Conservation (phyloP, 768 basidiomycete genomes). For the Lactarius tabidus region DNA sequence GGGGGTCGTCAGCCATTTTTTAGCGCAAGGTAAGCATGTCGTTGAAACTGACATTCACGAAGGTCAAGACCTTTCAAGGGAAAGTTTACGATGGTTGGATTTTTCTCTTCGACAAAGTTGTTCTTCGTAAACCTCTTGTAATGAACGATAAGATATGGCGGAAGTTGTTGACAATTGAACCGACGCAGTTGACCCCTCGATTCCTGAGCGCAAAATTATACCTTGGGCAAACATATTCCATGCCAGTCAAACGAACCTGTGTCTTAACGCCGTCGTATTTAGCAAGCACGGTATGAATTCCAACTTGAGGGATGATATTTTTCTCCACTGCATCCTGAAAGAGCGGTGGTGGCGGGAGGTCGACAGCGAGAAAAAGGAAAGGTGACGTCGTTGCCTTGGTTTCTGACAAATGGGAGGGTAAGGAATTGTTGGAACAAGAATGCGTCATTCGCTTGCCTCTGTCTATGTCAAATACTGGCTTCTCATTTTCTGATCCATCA, state of each 20-base stretch:
- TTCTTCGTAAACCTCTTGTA: slow-evolving; percentile 98
- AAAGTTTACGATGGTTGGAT: slow-evolving; percentile 98
- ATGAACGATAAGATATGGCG: slow-evolving; percentile 89
- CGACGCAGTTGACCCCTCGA: slow-evolving; percentile 77
- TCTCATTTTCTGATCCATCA: slow-evolving; percentile 68
- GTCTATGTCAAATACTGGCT: slow-evolving; percentile 91
- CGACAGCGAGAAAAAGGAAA: slow-evolving; percentile 93
- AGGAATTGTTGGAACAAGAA: neutral
- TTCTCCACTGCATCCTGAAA: slow-evolving; percentile 96
- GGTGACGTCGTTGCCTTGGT: slow-evolving; percentile 83
- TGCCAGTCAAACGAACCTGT: slow-evolving; percentile 52
- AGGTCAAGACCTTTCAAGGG: slow-evolving; percentile 92
- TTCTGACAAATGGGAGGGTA: slow-evolving; percentile 45
- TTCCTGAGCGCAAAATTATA: slow-evolving; percentile 49
- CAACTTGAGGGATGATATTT: slow-evolving; percentile 98
- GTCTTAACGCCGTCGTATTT: slow-evolving; percentile 94
- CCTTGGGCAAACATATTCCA: slow-evolving; percentile 24
- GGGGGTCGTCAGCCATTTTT: neutral
- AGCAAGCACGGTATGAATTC: slow-evolving; percentile 79
- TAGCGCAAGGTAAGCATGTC: neutral
- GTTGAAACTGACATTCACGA: slow-evolving; percentile 67
- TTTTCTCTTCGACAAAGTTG: slow-evolving; percentile 95
- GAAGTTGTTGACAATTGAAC: slow-evolving; percentile 86
- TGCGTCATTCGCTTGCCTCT: slow-evolving; percentile 55
- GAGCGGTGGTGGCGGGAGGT: slow-evolving; percentile 94